Conservation (phyloP, 345 rosid species). For the Hypericum androsaemum region DNA sequence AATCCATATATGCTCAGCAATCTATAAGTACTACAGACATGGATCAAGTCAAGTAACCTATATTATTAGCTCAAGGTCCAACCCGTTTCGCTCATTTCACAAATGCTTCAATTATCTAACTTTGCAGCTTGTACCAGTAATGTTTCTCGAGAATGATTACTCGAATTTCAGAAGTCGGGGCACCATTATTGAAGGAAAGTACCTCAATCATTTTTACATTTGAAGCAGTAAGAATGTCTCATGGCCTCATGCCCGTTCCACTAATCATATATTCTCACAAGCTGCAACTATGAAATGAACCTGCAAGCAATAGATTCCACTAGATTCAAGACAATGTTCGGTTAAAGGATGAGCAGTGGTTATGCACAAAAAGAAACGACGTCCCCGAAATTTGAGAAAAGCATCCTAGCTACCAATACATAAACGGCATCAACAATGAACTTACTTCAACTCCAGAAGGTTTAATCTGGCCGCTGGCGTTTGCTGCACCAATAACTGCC, state of each 20-base stretch:
- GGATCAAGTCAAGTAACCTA: too few species aligned
- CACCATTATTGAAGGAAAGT: constrained; percentile 1
- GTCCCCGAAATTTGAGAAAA: neutral
- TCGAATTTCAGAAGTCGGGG: too few species aligned
- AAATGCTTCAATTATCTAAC: too few species aligned
- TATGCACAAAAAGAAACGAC: neutral
- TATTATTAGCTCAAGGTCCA: too few species aligned
- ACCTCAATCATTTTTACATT: constrained; percentile 97
- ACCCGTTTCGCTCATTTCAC: too few species aligned
- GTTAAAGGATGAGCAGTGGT: neutral
- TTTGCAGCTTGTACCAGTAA: too few species aligned
- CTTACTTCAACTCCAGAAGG: constrained; percentile 91
- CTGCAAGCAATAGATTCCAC: constrained; percentile 21
- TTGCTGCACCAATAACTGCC: constrained; percentile 92
- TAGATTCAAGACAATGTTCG: too few species aligned
- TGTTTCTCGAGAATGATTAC: too few species aligned
- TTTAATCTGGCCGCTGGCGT: constrained; percentile 83
- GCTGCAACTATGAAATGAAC: constrained; percentile 93
- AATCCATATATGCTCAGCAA: too few species aligned
- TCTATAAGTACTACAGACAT: too few species aligned
- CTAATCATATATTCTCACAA: constrained; percentile 99
- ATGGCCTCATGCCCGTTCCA: constrained; percentile 99
- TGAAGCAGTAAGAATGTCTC: constrained; percentile 88
- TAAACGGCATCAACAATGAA: constrained; percentile 1
- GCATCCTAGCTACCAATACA: neutral